Evolutionary conservation across 163 green algal species (phyloP).

Genomic region (Chlamydomonas reinhardtii): DNA sequence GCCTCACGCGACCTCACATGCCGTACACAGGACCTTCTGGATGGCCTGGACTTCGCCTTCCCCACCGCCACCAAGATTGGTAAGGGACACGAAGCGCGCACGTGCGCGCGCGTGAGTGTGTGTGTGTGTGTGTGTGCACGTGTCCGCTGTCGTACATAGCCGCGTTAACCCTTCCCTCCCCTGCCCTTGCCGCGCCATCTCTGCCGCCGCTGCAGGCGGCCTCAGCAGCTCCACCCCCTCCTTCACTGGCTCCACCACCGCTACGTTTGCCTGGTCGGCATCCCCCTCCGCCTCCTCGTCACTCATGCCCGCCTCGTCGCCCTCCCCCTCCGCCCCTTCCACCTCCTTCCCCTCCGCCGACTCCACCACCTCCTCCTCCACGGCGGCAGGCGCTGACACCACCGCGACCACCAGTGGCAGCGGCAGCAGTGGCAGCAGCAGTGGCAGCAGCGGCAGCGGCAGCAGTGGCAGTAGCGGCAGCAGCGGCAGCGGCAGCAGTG

Average conservation of each 20-base stretch:
- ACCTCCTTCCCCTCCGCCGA: neutral
- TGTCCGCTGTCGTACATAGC: too few relatives aligned
- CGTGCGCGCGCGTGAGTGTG: neutral
- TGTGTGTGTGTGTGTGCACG: too few relatives aligned
- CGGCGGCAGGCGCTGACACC: too few relatives aligned
- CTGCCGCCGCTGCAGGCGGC: neutral
- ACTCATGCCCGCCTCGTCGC: too few relatives aligned
- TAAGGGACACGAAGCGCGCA: too few relatives aligned
- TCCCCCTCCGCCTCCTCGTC: neutral
- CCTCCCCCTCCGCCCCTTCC: neutral
- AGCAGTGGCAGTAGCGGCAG: too few relatives aligned
- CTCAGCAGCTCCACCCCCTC: constrained; percentile 14
- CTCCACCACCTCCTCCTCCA: neutral
- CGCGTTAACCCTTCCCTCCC: too few relatives aligned
- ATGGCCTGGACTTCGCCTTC: constrained; percentile 48
- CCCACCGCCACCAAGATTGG: constrained; percentile 37
- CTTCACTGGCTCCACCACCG: constrained; percentile 25
- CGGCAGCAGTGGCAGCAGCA: too few relatives aligned
- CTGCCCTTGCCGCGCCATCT: neutral
- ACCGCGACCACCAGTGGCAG: neutral
- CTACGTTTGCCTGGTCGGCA: constrained; percentile 19
- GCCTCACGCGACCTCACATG: neutral
- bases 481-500: neutral
- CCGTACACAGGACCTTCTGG: constrained; percentile 22
- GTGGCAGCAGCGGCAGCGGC: too few relatives aligned